Conservation (phyloP, 176 grass and related monocot species). For the Panicum miliaceum region DNA sequence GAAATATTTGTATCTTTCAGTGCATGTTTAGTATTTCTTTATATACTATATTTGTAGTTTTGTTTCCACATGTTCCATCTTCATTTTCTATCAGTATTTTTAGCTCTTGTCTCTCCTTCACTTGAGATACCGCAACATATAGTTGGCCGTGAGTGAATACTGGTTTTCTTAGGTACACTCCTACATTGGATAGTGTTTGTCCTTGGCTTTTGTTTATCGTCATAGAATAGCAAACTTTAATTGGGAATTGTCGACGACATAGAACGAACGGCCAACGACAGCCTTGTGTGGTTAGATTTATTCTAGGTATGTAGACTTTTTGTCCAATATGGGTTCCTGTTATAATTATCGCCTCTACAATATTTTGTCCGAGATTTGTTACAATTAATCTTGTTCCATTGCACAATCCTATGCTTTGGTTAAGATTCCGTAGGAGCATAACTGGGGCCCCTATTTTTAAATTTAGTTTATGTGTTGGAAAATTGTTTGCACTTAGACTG, state of each 20-base stretch:
- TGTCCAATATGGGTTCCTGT: not conserved
- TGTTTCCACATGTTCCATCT: not conserved
- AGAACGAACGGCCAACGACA: not conserved
- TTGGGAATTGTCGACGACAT: not conserved
- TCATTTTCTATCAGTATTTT: not conserved
- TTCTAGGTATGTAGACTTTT: not conserved
- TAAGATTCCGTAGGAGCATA: not conserved
- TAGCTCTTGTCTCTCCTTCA: not conserved
- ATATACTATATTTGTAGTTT: not conserved
- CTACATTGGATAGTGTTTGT: not conserved
- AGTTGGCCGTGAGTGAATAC: not conserved
- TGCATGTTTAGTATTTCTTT: not conserved
- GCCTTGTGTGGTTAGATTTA: not conserved
- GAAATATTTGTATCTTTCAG: no score
- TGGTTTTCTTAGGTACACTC: not conserved
- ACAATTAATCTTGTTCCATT: not conserved
- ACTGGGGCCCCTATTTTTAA: not conserved
- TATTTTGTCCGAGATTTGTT: not conserved
- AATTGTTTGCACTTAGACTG: not conserved
- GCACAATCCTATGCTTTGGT: not conserved
- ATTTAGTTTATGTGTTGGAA: not conserved
- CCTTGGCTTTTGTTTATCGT: not conserved
- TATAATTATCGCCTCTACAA: not conserved
- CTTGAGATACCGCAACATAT: not conserved
- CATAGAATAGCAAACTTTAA: not conserved